Percentiles rank a stretch among this genome's conserved stretches.
Conservation (phyloP, 371 early-diverging fungal genomes). For the Phascolomyces articulosus region DNA sequence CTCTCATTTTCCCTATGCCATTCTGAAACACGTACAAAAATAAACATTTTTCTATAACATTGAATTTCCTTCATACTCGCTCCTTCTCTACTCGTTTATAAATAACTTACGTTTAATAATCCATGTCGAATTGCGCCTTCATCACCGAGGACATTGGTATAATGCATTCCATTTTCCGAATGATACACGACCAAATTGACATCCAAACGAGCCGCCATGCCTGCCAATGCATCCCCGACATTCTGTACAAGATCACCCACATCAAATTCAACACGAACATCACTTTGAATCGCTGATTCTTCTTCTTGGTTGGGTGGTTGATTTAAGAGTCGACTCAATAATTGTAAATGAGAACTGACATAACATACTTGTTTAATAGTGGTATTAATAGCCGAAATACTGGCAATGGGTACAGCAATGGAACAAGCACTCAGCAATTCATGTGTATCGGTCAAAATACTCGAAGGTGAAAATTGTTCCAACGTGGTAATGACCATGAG, state of each 20-base stretch:
- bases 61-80: neutral
- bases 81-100: too few species aligned
- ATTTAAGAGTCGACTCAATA: conserved; percentile 20
- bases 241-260: conserved; percentile 64
- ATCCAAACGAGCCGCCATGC: conserved; percentile 57
- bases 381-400: conserved; percentile 48
- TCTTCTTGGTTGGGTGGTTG: conserved; percentile 5
- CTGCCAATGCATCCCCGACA: conserved; percentile 67
- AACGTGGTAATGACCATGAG: conserved; percentile 54
- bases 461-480: conserved; percentile 53
- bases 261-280: conserved; percentile 50
- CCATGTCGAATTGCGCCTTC: conserved; percentile 61
- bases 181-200: conserved; percentile 69
- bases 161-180: conserved; percentile 55
- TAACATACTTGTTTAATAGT: conserved; percentile 45
- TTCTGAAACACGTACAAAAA: too few species aligned
- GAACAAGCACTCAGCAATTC: conserved; percentile 58
- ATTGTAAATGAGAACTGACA: conserved; percentile 36
- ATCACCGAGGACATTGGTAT: conserved; percentile 60
- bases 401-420: conserved; percentile 55
- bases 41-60: too few species aligned
- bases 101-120: conserved; percentile 54
- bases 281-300: conserved; percentile 9
- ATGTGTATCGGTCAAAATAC: conserved; percentile 42
- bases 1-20: too few species aligned